Evolutionary conservation across 306 rosid genomes (phyloP).

Genomic region (Cucurbita pepo): DNA sequence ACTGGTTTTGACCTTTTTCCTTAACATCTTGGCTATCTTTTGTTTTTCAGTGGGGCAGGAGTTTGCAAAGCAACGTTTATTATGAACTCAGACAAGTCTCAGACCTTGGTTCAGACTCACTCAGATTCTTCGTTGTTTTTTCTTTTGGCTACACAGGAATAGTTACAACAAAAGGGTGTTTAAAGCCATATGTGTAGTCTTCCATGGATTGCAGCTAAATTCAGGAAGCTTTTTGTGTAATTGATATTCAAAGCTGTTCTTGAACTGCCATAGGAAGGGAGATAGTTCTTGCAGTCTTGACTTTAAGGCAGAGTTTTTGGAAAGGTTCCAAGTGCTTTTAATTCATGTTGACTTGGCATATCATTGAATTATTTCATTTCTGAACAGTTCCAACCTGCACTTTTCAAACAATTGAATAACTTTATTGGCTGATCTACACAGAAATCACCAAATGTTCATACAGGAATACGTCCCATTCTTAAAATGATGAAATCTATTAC

Average conservation of each 20-base stretch:
- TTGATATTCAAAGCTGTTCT: background rate
- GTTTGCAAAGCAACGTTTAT: background rate
- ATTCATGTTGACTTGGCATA: background rate
- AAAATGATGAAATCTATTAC: conserved; percentile 55
- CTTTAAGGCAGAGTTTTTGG: background rate
- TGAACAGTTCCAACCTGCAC: background rate
- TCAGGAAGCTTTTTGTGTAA: background rate
- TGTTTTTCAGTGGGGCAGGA: conserved; percentile 1
- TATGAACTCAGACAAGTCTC: background rate
- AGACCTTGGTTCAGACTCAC: background rate
- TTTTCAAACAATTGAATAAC: background rate
- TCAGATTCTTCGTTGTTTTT: background rate
- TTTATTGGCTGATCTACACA: background rate
- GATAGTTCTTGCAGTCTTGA: background rate
- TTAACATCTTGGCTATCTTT: background rate
- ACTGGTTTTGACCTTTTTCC: background rate
- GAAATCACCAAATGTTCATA: conserved; percentile 47
- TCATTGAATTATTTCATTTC: background rate
- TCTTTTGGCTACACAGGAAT: background rate
- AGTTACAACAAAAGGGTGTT: no score
- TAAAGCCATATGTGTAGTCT: background rate
- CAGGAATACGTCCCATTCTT: conserved; percentile 60
- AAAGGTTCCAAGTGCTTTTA: background rate
- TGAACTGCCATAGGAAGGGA: background rate
- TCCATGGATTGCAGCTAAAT: background rate